phyloP scores from a whole-genome alignment of 192 early-diverging fungal genomes.

The Mortierella hygrophila region DNA sequence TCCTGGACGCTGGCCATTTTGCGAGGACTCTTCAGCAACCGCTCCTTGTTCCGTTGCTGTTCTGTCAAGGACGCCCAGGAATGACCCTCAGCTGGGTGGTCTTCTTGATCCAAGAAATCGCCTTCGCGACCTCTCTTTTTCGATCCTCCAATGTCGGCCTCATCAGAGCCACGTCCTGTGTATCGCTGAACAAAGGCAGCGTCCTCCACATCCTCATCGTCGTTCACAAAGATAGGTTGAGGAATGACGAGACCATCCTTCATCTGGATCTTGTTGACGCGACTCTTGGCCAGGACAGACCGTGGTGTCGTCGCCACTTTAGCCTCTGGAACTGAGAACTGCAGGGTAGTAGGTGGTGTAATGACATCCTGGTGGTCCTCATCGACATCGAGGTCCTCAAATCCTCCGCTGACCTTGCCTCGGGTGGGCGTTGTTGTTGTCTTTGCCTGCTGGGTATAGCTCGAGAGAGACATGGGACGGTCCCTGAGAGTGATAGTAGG shows the following conservation, averaged over 20 bases:
- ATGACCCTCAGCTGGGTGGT: not conserved
- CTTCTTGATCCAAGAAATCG: slow-evolving; percentile 14
- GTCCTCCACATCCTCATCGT: slow-evolving; percentile 29
- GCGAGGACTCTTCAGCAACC: slow-evolving; percentile 41
- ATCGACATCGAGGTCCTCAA: slow-evolving; percentile 20
- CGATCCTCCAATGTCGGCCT: slow-evolving; percentile 27
- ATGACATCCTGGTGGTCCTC: slow-evolving; percentile 40
- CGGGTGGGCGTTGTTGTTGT: not conserved
- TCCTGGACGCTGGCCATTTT: slow-evolving; percentile 49
- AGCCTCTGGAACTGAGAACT: slow-evolving; percentile 36
- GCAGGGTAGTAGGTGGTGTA: slow-evolving; percentile 29
- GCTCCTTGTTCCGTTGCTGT: slow-evolving; percentile 28
- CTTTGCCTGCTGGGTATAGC: slow-evolving; percentile 12
- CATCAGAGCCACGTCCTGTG: not conserved
- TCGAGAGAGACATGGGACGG: slow-evolving; percentile 21
- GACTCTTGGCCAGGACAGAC: slow-evolving; percentile 38
- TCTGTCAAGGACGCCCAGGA: slow-evolving; percentile 27
- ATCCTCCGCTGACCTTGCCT: slow-evolving; percentile 14
- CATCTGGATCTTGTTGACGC: slow-evolving; percentile 29
- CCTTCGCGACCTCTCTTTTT: slow-evolving; percentile 33
- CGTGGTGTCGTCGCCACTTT: slow-evolving; percentile 25
- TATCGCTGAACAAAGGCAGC: not conserved
- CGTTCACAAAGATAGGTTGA: slow-evolving; percentile 38
- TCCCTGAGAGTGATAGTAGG: slow-evolving; percentile 22
- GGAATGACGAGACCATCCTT: slow-evolving; percentile 47